These are phyloP conservation scores for Brettanomyces custersianus DNA, from an alignment of 805 yeast genomes.

Conservation along the genomic window DNA sequence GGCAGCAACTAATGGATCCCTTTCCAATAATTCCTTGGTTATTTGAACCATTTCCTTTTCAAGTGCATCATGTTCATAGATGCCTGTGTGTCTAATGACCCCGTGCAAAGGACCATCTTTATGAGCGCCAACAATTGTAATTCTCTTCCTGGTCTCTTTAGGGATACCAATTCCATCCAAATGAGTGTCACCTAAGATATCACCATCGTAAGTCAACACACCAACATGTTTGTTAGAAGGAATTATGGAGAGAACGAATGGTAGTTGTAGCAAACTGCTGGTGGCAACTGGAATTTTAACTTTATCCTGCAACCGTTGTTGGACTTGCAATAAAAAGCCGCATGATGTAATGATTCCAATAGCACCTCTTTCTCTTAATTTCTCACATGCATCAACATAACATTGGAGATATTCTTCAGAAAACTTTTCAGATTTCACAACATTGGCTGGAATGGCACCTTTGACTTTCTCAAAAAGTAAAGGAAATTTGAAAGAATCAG, in stretches of 20 bases:
- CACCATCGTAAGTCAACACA: constrained; percentile 24
- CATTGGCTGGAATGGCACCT: constrained; percentile 20
- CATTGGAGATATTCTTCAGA: constrained; percentile 19
- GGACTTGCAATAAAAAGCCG: constrained; percentile 27
- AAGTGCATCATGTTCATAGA: constrained; percentile 18
- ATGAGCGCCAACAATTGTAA: constrained; percentile 15
- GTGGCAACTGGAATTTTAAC: constrained; percentile 26
- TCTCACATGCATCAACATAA: constrained; percentile 20
- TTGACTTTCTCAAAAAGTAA: constrained; percentile 16
- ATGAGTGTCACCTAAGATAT: constrained; percentile 18
- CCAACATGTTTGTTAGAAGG: constrained; percentile 18
- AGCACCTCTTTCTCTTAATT: constrained; percentile 23
- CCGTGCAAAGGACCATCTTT: constrained; percentile 18
- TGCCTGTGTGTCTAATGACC: constrained; percentile 18
- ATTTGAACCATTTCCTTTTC: constrained; percentile 19
- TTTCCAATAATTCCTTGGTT: constrained; percentile 13
- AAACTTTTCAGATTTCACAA: constrained; percentile 17
- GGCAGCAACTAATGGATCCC: constrained; percentile 18
- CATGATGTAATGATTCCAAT: constrained; percentile 27
- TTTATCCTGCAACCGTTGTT: constrained; percentile 14
- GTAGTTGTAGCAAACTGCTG: constrained; percentile 23
- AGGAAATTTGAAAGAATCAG: constrained; percentile 19
- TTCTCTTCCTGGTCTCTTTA: constrained; percentile 10
- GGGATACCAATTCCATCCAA: constrained; percentile 24
- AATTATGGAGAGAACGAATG: constrained; percentile 16